Evolutionary conservation across 768 basidiomycete species (phyloP), one percentile per base, ranked within the genome.

Genomic region (Leccinum sublutescens): DNA sequence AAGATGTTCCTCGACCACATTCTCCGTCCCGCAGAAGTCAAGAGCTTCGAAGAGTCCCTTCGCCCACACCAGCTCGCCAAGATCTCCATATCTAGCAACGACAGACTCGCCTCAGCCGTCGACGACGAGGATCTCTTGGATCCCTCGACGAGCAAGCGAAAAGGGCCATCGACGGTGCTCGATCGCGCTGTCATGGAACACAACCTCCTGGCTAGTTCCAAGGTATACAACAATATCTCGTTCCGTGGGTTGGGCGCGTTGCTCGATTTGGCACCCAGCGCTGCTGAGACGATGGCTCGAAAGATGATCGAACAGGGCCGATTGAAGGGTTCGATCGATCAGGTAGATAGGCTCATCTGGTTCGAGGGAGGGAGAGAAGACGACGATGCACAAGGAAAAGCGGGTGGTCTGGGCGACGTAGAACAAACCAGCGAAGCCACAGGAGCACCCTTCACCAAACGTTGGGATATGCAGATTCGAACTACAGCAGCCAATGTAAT

Each of bases 1-100:
- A 98, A 98, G 72, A 98, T 98, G 96, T 95, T 97, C 76, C 87
- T 98, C 62, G 97, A 98, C 70, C 95, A 94, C 64, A 98, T 99
- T 70, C 84, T 99, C 52, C 89, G 95, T 48, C 82, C 94, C 1
- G 79, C 84, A 49, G 96, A 99, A 76, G 84, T 98, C 56, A 87
- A 91, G 69, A 87, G 88, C 51, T 99, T 99, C 70, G 93, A 95
- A 72, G 80, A 80, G 48, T 88, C 86, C 3, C 84, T 99, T 54
- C 89, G 90, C 65, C 85, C 89, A 15, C 97, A 99, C 76, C 97
- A 99, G 72, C 83, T 97, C 27, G 97, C 97, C n/a, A 88, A 86
- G 71, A 87, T 96, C 50, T 82, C 89, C 25, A 87, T 93, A 15
- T 91, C 91, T 12, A 84, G 88, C 56, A 93, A 92, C 66, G 92